Base-by-base conservation (phyloP, 2,329 filamentous ascomycete species). In the Hypoxylon sp. region DNA sequence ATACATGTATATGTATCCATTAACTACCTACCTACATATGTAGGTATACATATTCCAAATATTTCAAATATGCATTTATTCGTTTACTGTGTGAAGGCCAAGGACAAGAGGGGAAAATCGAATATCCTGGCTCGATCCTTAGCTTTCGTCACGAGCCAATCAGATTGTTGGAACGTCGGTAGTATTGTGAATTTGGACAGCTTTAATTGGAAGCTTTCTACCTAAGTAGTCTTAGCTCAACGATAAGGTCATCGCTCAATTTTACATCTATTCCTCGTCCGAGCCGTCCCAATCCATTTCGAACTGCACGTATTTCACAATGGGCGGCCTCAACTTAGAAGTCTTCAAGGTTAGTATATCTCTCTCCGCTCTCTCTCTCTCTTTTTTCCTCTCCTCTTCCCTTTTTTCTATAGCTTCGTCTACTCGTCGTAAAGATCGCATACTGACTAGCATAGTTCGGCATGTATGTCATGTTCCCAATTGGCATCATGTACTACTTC, bases 401-500 rank as follows among this genome's bases (percentile, higher is more conserved):
- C 48, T 45, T 28, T 25, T 48, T 56, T 34, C 3, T 28, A 13
- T 14, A 32, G 52, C 51, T 43, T 10, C 34, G 51, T 9, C 17
- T 43, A 17, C 38, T 21, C 38, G 13, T 36, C 34, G 17, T 17
- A 19, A 3, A 11, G 17, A 11, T 60, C 56, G 32, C 34, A 38
- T 61, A 17, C 52, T 60, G 32, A 57, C 36, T 21, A 14, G 21
- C 14, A 62, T 69, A 98, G 95, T 99, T 99, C 81, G 94, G 95
- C 84, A 93, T 97, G 87, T 99, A 99, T 84, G 91, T 99, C 84
- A 91, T 98, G 87, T 99, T 99, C 82, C 96, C 96, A 17, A 98
- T 99, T 76, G 94, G 93, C 75, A 94, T 96, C 85, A 99, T 99
- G 96, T 98, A 97, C 86, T 99, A 99, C 85, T 99, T 98, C 81